Conservation (phyloP, 106 monocot genomes). For the Narthecium ossifragum region DNA sequence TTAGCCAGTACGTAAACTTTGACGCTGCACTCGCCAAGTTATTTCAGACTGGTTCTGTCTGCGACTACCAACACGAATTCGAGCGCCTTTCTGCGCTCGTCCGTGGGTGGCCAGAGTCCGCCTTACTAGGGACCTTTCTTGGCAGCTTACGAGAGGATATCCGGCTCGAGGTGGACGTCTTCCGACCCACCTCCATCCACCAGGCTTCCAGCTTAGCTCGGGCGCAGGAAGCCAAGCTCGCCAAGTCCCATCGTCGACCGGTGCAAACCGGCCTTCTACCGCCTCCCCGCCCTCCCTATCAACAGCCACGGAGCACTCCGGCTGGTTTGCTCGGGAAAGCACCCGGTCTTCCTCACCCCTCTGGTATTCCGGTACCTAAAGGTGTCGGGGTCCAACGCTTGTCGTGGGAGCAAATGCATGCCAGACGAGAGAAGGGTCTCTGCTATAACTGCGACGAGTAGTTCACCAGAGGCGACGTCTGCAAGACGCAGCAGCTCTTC, state of each 20-base stretch:
- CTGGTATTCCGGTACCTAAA: not conserved
- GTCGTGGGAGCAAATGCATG: not conserved
- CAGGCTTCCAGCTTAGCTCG: not conserved
- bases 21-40: too few relatives aligned
- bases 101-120: not conserved
- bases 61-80: not conserved
- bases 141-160: not conserved
- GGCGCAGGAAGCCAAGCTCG: not conserved
- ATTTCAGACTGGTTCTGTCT: too few relatives aligned
- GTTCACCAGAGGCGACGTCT: not conserved
- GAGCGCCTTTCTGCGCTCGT: not conserved
- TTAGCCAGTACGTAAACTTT: too few relatives aligned
- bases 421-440: not conserved
- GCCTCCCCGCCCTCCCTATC: not conserved
- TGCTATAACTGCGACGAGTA: not conserved
- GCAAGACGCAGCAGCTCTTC: not conserved
- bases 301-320: not conserved
- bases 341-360: not conserved
- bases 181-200: not conserved
- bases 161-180: not conserved
- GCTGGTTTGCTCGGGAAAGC: too few relatives aligned
- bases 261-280: not conserved
- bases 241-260: too few relatives aligned
- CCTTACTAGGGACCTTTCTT: not conserved
- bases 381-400: not conserved